These are phyloP conservation scores for Gamarada debralockiae DNA, from an alignment of 495 filamentous ascomycete genomes.

Conservation along the genomic window DNA sequence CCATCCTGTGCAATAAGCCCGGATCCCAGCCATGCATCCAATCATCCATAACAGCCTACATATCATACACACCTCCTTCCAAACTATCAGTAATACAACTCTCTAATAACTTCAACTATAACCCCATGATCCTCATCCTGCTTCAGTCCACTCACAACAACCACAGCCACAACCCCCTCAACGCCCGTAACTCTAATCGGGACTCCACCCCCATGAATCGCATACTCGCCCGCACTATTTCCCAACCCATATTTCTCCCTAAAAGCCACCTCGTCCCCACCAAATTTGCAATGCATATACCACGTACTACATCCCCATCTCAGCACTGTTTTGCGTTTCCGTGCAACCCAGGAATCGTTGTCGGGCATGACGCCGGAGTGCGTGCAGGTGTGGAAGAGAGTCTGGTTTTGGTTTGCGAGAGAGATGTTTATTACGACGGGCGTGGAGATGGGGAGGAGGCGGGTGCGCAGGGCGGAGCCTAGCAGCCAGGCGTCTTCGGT, in stretches of 20 bases:
- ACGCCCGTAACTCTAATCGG: slow-evolving; percentile 66
- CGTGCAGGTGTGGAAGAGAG: slow-evolving; percentile 52
- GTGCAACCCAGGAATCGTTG: slow-evolving; percentile 54
- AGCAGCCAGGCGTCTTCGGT: slow-evolving; percentile 62
- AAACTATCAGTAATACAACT: slow-evolving; percentile 29
- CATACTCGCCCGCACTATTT: slow-evolving; percentile 56
- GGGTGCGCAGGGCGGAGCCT: slow-evolving; percentile 57
- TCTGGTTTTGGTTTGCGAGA: slow-evolving; percentile 50
- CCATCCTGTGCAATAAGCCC: no score
- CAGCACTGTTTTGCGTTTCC: slow-evolving; percentile 63
- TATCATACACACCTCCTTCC: not conserved
- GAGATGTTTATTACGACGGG: slow-evolving; percentile 65
- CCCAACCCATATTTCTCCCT: slow-evolving; percentile 51
- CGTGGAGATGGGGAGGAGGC: slow-evolving; percentile 51
- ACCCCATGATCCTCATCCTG: slow-evolving; percentile 76
- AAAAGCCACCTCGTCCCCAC: slow-evolving; percentile 55
- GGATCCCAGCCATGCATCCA: no score
- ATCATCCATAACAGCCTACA: no score
- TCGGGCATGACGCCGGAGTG: slow-evolving; percentile 52
- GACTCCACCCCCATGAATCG: slow-evolving; percentile 71
- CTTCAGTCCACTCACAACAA: slow-evolving; percentile 72
- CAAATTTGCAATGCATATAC: slow-evolving; percentile 59
- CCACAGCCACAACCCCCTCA: slow-evolving; percentile 67
- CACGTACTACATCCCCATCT: slow-evolving; percentile 65
- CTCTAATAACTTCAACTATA: slow-evolving; percentile 60